A percentile compares a stretch with the other conserved stretches of the same genome.
Conservation (phyloP, 1,284 basidiomycete species). For the Cerrena zonata region DNA sequence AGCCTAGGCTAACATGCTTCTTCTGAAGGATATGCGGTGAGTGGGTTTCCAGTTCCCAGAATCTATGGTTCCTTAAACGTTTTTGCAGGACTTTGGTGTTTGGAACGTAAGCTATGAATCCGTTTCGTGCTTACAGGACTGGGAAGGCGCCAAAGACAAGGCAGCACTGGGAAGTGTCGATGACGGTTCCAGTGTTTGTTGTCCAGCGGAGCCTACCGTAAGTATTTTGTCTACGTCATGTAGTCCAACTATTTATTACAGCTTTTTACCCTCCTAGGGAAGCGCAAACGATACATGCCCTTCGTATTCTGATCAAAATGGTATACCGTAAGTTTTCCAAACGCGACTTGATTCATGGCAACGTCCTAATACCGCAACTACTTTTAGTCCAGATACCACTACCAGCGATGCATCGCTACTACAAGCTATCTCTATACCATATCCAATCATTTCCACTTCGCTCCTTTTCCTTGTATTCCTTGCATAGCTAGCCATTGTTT, state of each 20-base stretch:
- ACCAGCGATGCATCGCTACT: conserved; percentile 20
- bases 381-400: conserved; percentile 39
- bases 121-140: conserved; percentile 52
- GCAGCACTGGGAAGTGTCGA: conserved; percentile 60
- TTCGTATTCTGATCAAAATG: conserved; percentile 65
- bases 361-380: not conserved
- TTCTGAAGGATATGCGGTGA: conserved; percentile 37
- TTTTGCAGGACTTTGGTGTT: conserved; percentile 66
- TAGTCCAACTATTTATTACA: not conserved
- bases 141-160: conserved; percentile 56
- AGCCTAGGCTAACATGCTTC: conserved; percentile 1
- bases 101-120: conserved; percentile 70
- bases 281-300: conserved; percentile 54
- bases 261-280: conserved; percentile 30
- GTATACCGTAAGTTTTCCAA: conserved; percentile 52
- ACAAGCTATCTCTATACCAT: not conserved
- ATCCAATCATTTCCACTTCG: not conserved
- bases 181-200: conserved; percentile 57
- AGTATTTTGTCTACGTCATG: too few species aligned
- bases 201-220: conserved; percentile 62
- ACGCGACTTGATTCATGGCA: not conserved
- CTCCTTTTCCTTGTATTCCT: not conserved
- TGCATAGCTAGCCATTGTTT: too few species aligned
- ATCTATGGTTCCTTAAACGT: conserved; percentile 1
- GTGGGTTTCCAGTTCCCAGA: conserved; percentile 11